Percentiles rank a stretch among this genome's conserved stretches.
Conservation (phyloP, 169 alveolate genomes). For the Eimeria acervulina region DNA sequence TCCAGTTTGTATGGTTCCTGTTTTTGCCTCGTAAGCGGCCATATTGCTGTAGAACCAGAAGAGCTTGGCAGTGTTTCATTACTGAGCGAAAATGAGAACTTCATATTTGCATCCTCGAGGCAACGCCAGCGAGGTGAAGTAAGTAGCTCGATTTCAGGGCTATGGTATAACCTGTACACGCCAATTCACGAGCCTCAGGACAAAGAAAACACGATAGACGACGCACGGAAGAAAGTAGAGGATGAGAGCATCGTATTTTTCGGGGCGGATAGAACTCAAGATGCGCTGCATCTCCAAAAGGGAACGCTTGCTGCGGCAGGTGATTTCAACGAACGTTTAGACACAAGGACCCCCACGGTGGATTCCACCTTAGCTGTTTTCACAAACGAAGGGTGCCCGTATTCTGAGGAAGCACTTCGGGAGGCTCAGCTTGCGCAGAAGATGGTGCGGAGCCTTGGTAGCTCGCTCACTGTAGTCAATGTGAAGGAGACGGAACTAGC, state of each 20-base stretch:
- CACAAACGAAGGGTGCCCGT: background rate
- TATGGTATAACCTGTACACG: background rate
- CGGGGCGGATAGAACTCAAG: background rate
- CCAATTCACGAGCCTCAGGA: background rate
- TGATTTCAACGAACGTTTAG: background rate
- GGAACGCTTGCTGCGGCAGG: background rate
- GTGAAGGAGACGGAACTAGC: background rate
- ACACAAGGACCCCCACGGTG: background rate
- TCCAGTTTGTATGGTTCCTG: background rate
- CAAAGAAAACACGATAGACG: background rate
- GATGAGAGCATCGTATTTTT: background rate
- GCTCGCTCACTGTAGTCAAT: background rate
- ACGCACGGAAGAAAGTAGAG: background rate
- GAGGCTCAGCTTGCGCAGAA: conserved; percentile 38
- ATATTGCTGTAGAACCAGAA: background rate
- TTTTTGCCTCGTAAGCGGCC: background rate
- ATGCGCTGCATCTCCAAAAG: background rate
- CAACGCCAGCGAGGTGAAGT: background rate
- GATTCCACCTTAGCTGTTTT: conserved; percentile 20
- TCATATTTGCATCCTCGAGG: background rate
- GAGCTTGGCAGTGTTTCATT: background rate
- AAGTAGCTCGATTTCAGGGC: background rate
- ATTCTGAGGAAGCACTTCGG: conserved; percentile 57
- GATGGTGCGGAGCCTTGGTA: conserved; percentile 4
- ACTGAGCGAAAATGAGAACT: background rate